These are phyloP conservation scores for Arthroderma sp. DNA, from an alignment of 2,329 filamentous ascomycete species.

Conservation along the genomic window DNA sequence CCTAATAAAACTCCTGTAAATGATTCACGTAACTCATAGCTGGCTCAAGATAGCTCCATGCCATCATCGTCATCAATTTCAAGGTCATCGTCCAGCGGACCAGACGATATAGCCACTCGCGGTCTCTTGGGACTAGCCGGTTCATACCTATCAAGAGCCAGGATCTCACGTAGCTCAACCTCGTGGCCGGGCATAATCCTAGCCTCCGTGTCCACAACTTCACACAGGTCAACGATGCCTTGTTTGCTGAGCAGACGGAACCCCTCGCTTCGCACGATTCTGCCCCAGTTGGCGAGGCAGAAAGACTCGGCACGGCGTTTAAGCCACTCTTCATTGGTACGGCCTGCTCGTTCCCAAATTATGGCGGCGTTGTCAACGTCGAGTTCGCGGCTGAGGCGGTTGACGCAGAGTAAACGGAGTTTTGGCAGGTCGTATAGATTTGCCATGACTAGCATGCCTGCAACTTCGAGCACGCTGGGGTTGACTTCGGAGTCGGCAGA, in stretches of 20 bases:
- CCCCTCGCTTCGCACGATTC: slow-evolving; percentile 76
- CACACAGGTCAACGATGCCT: slow-evolving; percentile 78
- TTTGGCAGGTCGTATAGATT: slow-evolving; percentile 97
- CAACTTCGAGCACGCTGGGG: slow-evolving; percentile 64
- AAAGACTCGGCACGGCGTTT: slow-evolving; percentile 77
- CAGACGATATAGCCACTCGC: slow-evolving; percentile 17
- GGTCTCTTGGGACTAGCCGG: slow-evolving; percentile 20
- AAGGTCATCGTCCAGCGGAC: slow-evolving; percentile 27
- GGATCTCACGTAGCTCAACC: slow-evolving; percentile 46
- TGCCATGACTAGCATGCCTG: slow-evolving; percentile 89
- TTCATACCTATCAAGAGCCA: slow-evolving; percentile 6
- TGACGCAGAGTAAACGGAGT: slow-evolving; percentile 78
- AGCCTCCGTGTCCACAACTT: slow-evolving; percentile 89
- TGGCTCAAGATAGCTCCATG: slow-evolving; percentile 31
- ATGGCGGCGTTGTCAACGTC: slow-evolving; percentile 91
- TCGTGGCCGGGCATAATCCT: slow-evolving; percentile 81
- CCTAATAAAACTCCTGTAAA: slow-evolving; percentile 2
- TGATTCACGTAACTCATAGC: not conserved
- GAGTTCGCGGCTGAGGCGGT: slow-evolving; percentile 76
- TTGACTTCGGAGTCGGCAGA: slow-evolving; percentile 46
- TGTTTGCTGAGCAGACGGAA: slow-evolving; percentile 69
- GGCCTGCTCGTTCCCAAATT: slow-evolving; percentile 86
- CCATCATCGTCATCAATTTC: slow-evolving; percentile 38
- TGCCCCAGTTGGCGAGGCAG: slow-evolving; percentile 88
- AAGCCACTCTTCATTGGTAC: slow-evolving; percentile 87